These are phyloP conservation scores for Angomonas deanei DNA, from an alignment of 208 protist species.

Conservation along the genomic window DNA sequence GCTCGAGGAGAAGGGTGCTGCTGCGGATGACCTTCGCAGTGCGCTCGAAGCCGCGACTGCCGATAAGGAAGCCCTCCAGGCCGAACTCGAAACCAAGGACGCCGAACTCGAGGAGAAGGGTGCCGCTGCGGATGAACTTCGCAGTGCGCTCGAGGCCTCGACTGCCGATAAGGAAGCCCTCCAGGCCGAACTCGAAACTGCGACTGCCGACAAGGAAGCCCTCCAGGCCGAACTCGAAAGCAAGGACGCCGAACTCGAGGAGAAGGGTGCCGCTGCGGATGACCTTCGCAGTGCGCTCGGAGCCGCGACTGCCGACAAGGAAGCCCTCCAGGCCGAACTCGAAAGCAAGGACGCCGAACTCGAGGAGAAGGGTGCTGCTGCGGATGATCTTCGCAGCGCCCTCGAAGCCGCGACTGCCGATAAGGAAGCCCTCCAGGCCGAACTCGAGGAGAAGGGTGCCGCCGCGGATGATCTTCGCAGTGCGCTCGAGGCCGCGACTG, in stretches of 20 bases:
- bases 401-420: not conserved
- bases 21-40: not conserved
- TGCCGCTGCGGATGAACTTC: not conserved
- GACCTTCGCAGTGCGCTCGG: not conserved
- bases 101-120: not conserved
- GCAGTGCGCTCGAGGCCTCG: not conserved
- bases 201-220: not conserved
- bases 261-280: not conserved
- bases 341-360: not conserved
- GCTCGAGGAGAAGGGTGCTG: not conserved
- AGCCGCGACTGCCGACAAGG: not conserved
- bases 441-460: not conserved
- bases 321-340: not conserved
- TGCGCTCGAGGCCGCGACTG: not conserved
- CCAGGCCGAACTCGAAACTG: not conserved
- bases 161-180: not conserved
- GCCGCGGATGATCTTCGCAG: not conserved
- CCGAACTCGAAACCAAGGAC: not conserved
- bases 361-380: not conserved
- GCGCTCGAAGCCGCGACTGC: not conserved
- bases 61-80: not conserved
- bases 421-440: not conserved
- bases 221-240: not conserved
- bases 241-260: not conserved
- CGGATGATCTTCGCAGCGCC: not conserved